Evolutionary conservation across 2,329 filamentous ascomycete species (phyloP).

Genomic region (Nannizziopsis barbatae): DNA sequence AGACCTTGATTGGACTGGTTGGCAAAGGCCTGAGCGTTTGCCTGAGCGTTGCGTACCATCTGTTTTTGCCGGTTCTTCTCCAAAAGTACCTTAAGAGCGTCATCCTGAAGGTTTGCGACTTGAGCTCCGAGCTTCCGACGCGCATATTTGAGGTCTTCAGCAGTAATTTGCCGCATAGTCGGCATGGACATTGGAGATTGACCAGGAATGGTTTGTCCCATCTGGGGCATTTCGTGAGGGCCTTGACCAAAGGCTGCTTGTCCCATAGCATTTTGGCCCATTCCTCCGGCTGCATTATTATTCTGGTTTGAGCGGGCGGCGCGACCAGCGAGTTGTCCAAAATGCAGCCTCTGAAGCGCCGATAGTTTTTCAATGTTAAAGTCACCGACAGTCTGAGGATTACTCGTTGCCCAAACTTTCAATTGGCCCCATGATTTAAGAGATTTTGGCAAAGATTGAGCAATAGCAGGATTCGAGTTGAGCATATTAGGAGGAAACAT

Average conservation of each 20-base stretch:
- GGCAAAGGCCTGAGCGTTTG: conserved; percentile 16
- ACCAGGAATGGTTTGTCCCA: conserved; percentile 12
- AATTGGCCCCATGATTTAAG: conserved; percentile 48
- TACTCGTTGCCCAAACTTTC: conserved; percentile 43
- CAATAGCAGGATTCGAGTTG: conserved; percentile 23
- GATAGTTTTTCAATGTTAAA: conserved; percentile 33
- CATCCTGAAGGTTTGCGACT: conserved; percentile 30
- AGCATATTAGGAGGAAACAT: conserved; percentile 30
- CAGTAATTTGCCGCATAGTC: conserved; percentile 26
- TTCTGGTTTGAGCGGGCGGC: no score
- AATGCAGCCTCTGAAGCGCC: conserved; percentile 35
- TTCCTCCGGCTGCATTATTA: conserved; percentile 15
- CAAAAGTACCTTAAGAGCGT: conserved; percentile 32
- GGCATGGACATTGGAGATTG: conserved; percentile 24
- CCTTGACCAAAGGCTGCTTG: conserved; percentile 22
- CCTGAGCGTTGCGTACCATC: conserved; percentile 20
- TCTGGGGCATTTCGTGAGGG: conserved; percentile 22
- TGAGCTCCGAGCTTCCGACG: conserved; percentile 29
- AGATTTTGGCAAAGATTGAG: conserved; percentile 36
- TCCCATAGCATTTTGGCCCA: conserved; percentile 19
- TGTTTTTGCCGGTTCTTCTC: conserved; percentile 29
- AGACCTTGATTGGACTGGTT: conserved; percentile 21
- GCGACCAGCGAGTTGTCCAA: conserved; percentile 21
- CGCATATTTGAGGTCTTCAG: conserved; percentile 28
- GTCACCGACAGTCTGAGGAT: conserved; percentile 34